phyloP scores from a whole-genome alignment of 2,329 filamentous ascomycete genomes.

The Zymoseptoria tritici region DNA sequence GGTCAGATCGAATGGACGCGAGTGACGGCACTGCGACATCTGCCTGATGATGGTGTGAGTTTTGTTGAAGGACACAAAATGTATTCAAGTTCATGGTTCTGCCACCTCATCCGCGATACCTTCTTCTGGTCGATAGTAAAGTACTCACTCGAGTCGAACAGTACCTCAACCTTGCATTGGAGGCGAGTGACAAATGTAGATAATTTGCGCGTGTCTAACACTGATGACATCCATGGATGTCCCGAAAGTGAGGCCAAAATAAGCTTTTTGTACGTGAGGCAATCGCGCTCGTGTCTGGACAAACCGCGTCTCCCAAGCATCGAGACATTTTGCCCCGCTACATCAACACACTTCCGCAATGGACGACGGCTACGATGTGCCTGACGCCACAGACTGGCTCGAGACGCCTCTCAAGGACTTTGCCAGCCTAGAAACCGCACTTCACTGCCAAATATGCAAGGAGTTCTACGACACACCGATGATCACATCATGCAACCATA shows the following conservation, averaged over 20 bases:
- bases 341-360: slow-evolving; percentile 5
- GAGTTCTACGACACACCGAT: slow-evolving; percentile 94
- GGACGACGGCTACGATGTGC: slow-evolving; percentile 37
- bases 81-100: too few relatives aligned
- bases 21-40: too few relatives aligned
- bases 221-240: too few relatives aligned
- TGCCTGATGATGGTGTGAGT: too few relatives aligned
- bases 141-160: too few relatives aligned
- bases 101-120: too few relatives aligned
- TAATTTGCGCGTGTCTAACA: too few relatives aligned
- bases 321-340: neutral
- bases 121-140: too few relatives aligned
- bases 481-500: slow-evolving; percentile 90
- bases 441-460: slow-evolving; percentile 96
- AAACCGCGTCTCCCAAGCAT: neutral
- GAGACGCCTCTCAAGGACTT: slow-evolving; percentile 60
- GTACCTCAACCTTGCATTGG: too few relatives aligned
- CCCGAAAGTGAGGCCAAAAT: neutral
- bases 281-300: neutral
- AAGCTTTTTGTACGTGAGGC: neutral
- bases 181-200: too few relatives aligned
- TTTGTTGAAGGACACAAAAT: too few relatives aligned
- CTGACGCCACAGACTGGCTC: slow-evolving; percentile 83
- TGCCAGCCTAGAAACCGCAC: slow-evolving; percentile 66
- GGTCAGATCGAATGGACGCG: too few relatives aligned